Conservation (phyloP, 1,284 basidiomycete species). For the Cutaneotrichosporon spelunceum region DNA sequence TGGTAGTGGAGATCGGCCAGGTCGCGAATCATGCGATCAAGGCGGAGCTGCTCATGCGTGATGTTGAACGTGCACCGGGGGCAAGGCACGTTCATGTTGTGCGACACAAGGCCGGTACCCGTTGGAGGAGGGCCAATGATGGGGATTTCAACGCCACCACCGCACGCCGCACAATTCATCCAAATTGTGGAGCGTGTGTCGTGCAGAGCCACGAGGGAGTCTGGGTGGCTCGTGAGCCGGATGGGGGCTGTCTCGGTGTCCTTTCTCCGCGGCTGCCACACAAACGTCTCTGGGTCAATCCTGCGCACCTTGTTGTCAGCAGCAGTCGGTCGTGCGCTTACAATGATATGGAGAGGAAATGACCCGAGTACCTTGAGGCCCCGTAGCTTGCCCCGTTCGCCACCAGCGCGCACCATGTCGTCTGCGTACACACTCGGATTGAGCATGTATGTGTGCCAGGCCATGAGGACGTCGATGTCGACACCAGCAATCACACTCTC, state of each 20-base stretch:
- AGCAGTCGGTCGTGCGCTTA: constrained; percentile 1
- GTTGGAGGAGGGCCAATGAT: constrained; percentile 13
- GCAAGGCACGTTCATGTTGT: constrained; percentile 15
- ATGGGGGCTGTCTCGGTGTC: background rate
- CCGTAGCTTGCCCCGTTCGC: background rate
- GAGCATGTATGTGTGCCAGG: constrained; percentile 43
- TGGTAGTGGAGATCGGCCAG: constrained; percentile 52
- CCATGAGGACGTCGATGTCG: constrained; percentile 5
- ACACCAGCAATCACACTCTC: constrained; percentile 4
- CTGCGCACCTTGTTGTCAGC: constrained; percentile 1
- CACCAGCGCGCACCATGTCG: constrained; percentile 21
- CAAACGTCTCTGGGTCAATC: constrained; percentile 19
- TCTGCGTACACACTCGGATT: constrained; percentile 32
- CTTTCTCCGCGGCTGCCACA: constrained; percentile 13
- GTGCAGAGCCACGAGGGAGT: constrained; percentile 15
- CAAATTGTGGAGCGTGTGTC: constrained; percentile 5
- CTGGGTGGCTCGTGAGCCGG: constrained; percentile 10
- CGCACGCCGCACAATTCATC: constrained; percentile 24
- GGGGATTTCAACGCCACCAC: background rate
- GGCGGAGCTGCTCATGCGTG: constrained; percentile 23
- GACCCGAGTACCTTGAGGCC: constrained; percentile 15
- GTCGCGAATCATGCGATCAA: constrained; percentile 60
- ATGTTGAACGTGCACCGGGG: constrained; percentile 13
- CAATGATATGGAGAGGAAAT: constrained; percentile 25
- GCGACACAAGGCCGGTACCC: constrained; percentile 13